Conservation (phyloP, 257 asterid species). For the Nyctanthes arbortristis region DNA sequence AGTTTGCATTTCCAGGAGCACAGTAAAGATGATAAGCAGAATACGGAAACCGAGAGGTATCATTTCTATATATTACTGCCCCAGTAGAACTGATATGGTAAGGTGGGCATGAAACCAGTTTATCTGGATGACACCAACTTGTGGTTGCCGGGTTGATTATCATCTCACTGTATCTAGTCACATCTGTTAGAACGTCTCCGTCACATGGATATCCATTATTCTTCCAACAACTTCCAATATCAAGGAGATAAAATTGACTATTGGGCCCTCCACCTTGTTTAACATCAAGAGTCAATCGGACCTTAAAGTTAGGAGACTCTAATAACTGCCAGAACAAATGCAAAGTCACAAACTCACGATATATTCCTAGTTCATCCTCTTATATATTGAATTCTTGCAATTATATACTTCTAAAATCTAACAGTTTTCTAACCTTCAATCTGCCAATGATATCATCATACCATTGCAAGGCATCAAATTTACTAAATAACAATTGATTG, state of each 20-base stretch:
- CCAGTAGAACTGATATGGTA: constrained; percentile 65
- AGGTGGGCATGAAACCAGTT: constrained; percentile 79
- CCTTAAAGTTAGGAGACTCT: constrained; percentile 79
- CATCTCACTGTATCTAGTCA: constrained; percentile 87
- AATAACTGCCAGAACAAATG: constrained; percentile 46
- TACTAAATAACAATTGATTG: too few species aligned
- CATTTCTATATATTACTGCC: constrained; percentile 51
- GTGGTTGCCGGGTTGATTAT: constrained; percentile 78
- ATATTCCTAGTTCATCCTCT: too few species aligned
- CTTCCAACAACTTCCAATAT: constrained; percentile 90
- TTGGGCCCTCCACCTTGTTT: constrained; percentile 79
- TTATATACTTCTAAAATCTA: too few species aligned
- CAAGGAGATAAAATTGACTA: constrained; percentile 79
- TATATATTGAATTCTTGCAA: too few species aligned
- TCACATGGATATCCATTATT: constrained; percentile 75
- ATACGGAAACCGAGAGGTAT: constrained; percentile 72
- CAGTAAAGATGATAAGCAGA: constrained; percentile 84
- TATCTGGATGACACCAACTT: constrained; percentile 74
- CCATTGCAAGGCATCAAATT: too few species aligned
- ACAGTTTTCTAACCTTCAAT: too few species aligned
- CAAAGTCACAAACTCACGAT: not conserved
- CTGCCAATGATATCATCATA: too few species aligned
- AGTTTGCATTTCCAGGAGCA: constrained; percentile 77
- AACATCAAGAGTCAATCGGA: constrained; percentile 60
- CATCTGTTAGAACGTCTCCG: constrained; percentile 74